Evolutionary conservation across 441 rosid genomes (phyloP).

Genomic region (Pelargonium citronellum): DNA sequence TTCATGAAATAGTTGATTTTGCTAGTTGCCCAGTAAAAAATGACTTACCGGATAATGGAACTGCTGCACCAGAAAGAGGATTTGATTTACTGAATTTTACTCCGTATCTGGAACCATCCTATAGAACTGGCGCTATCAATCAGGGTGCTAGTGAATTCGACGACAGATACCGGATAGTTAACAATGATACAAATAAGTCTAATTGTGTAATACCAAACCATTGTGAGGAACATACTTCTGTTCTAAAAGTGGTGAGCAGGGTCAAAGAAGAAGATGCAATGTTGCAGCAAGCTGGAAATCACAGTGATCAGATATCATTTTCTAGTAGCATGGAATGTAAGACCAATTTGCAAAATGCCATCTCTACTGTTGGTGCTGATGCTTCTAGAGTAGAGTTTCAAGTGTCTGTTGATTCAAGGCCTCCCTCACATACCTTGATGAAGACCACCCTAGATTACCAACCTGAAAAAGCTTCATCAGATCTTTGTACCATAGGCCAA

Average conservation of each 20-base stretch:
- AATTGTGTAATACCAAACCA: slow-evolving; percentile 15
- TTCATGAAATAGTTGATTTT: slow-evolving; percentile 26
- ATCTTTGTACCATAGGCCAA: slow-evolving; percentile 20
- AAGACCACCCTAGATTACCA: slow-evolving; percentile 23
- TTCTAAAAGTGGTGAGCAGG: slow-evolving; percentile 22
- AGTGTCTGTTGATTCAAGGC: slow-evolving; percentile 24
- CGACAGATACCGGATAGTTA: slow-evolving; percentile 18
- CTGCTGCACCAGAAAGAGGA: slow-evolving; percentile 23
- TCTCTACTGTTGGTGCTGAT: slow-evolving; percentile 25
- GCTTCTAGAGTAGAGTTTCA: slow-evolving; percentile 22
- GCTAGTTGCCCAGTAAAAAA: slow-evolving; percentile 31
- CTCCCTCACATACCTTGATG: slow-evolving; percentile 24
- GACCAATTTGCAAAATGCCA: slow-evolving; percentile 20
- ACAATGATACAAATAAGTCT: slow-evolving; percentile 17
- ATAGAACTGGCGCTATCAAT: slow-evolving; percentile 26
- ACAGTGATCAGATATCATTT: slow-evolving; percentile 19
- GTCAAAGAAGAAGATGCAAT: slow-evolving; percentile 20
- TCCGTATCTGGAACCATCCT: slow-evolving; percentile 23
- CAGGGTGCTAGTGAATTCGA: slow-evolving; percentile 20
- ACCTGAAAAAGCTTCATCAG: slow-evolving; percentile 15
- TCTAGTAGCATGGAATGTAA: slow-evolving; percentile 20
- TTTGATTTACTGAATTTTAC: slow-evolving; percentile 23
- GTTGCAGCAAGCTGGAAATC: slow-evolving; percentile 31
- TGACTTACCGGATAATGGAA: slow-evolving; percentile 29
- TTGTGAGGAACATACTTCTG: slow-evolving; percentile 26